Evolutionary conservation across 2,329 filamentous ascomycete species (phyloP).

Genomic region (Trichoderma hamatum): DNA sequence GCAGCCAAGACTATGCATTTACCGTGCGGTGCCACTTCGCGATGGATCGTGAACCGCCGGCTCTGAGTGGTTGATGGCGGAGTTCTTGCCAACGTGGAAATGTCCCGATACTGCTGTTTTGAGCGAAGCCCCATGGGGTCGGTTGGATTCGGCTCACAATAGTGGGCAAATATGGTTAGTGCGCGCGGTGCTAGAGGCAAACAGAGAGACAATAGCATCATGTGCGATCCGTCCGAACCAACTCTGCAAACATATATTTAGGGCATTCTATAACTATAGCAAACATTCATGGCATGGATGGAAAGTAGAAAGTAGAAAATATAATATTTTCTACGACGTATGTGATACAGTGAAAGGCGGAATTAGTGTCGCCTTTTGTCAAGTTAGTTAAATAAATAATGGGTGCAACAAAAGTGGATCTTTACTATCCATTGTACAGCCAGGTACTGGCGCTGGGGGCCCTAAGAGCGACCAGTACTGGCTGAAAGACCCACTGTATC

Average conservation of each 20-base stretch:
- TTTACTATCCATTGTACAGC: neutral
- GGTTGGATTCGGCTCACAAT: conserved; percentile 26
- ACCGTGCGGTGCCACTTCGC: neutral
- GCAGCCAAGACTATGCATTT: neutral
- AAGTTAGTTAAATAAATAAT: too few relatives aligned
- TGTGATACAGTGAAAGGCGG: too few relatives aligned
- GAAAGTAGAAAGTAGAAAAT: neutral
- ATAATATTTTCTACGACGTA: too few relatives aligned
- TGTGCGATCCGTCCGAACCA: neutral
- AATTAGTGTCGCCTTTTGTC: too few relatives aligned
- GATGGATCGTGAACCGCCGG: neutral
- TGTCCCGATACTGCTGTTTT: conserved; percentile 12
- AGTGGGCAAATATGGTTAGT: conserved; percentile 13
- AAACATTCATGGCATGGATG: neutral
- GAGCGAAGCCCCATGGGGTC: conserved; percentile 23
- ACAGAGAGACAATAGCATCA: neutral
- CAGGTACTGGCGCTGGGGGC: too few relatives aligned
- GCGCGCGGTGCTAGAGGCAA: neutral
- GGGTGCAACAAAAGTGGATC: neutral
- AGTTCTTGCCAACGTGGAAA: neutral
- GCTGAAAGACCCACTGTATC: too few relatives aligned
- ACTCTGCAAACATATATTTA: neutral
- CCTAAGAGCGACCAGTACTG: too few relatives aligned
- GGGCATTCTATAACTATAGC: neutral
- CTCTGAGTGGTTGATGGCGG: conserved; percentile 1